A percentile compares a stretch with the other conserved stretches of the same genome.
phyloP scores from a whole-genome alignment of 2,329 filamentous ascomycete species.

The Colletotrichum salicis region DNA sequence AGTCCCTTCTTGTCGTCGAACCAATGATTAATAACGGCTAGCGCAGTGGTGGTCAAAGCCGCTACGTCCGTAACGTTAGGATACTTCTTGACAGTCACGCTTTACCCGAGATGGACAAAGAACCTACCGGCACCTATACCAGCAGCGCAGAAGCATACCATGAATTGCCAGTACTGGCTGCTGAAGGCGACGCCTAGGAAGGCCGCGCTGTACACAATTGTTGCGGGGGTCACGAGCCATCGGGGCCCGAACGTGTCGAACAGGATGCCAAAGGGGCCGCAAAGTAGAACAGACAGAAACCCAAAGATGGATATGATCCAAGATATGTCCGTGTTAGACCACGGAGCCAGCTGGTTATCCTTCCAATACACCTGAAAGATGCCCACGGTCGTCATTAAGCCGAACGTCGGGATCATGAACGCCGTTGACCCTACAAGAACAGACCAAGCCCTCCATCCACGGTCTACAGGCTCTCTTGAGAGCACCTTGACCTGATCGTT shows the following conservation, averaged over 20 bases:
- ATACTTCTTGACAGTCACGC: not conserved
- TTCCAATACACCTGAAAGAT: constrained; percentile 44
- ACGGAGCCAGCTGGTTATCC: constrained; percentile 37
- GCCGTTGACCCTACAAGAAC: constrained; percentile 26
- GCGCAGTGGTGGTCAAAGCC: constrained; percentile 40
- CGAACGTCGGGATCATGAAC: constrained; percentile 39
- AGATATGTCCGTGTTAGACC: constrained; percentile 37
- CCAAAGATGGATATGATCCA: constrained; percentile 45
- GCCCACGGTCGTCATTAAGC: constrained; percentile 43
- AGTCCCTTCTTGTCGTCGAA: constrained; percentile 37
- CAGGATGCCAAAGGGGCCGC: constrained; percentile 37
- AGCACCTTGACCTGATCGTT: constrained; percentile 39
- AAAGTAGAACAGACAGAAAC: constrained; percentile 42
- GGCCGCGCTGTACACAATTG: constrained; percentile 38
- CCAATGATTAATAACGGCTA: constrained; percentile 42
- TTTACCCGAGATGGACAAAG: not conserved
- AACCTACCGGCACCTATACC: constrained; percentile 41
- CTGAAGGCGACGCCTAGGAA: constrained; percentile 44
- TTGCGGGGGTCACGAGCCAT: constrained; percentile 37
- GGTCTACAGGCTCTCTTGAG: constrained; percentile 34
- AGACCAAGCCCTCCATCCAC: constrained; percentile 23
- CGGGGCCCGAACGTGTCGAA: constrained; percentile 39
- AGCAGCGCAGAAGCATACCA: constrained; percentile 43
- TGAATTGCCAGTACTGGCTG: constrained; percentile 41
- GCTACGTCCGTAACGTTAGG: constrained; percentile 33